Conservation (phyloP, 139 green algal genomes). For the Ettlia oleoabundans region DNA sequence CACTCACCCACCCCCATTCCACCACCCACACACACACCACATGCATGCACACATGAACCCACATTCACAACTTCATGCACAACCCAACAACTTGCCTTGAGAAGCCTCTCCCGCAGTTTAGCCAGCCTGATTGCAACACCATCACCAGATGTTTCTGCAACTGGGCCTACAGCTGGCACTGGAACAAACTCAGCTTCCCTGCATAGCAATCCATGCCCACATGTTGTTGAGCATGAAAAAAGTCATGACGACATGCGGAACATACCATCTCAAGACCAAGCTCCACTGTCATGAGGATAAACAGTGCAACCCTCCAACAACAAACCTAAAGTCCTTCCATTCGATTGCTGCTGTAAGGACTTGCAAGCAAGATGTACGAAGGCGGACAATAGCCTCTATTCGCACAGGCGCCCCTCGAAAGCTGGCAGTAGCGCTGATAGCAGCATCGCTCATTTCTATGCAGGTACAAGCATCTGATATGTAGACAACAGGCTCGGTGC, state of each 20-base stretch:
- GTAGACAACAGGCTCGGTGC: constrained; percentile 33
- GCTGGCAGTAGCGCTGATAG: constrained; percentile 17
- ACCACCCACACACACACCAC: no score
- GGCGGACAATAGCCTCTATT: constrained; percentile 55
- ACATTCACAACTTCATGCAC: no score
- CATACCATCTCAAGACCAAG: background rate
- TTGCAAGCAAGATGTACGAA: constrained; percentile 81
- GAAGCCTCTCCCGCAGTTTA: constrained; percentile 26
- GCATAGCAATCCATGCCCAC: background rate
- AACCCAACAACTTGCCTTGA: constrained; percentile 16
- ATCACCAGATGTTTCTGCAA: background rate
- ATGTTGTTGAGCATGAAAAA: background rate
- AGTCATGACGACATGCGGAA: background rate
- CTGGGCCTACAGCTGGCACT: background rate
- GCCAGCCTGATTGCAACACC: background rate
- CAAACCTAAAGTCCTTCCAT: constrained; percentile 71
- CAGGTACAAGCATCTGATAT: constrained; percentile 61
- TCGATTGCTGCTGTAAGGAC: constrained; percentile 78
- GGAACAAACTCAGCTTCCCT: background rate
- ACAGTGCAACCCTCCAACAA: background rate
- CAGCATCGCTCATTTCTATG: constrained; percentile 64
- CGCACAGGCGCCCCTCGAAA: constrained; percentile 21
- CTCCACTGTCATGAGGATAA: no score
- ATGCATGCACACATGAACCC: no score
- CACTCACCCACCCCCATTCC: no score